Evolutionary conservation across 192 early-diverging fungal genomes (phyloP), one percentile per base, ranked within the genome.

Genomic region (Phlyctochytrium bullatum): DNA sequence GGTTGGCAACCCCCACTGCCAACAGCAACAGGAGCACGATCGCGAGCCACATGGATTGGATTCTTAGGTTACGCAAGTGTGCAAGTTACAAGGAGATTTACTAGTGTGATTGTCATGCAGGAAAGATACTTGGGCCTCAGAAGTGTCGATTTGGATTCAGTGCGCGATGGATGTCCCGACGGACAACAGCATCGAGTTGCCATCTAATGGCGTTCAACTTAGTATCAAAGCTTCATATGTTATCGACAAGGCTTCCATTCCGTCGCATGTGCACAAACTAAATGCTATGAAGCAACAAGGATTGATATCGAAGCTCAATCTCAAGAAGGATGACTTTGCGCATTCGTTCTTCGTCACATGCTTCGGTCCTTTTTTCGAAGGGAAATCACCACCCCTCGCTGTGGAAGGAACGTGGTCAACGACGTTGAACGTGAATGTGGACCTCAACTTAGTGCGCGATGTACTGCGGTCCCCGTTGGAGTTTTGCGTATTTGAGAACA

Each of bases 1-100:
- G 73, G 28, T 62, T 75, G 24, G 72, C 71, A 10, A 90, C 88
- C 36, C 87, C 52, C 6, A 83, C 59, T 31, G 86, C 76, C 33
- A 91, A 78, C 14, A 79, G 59, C 0, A 69, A 23, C 6, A 85
- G 74, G 14, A 85, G 31, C 60, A 68, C 3, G 36, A 66, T 47
- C 34, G 70, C 64, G 12, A 71, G 28, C 20, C 62, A 17, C 69
- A 71, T 71, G 20, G 27, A 2, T 58, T 50, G 2, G n/a, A 10
- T 53, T 23, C 24, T 24, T 34, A 34, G 32, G 33, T 61, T 33
- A 25, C 4, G 28, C 10, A 58, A 58, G 25, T 10, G 25, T 58
- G n/a, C 56, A 24, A 58, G 24, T 58, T 58, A 25, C 25, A 25
- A 58, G 33, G 33, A 61, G 60, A 61, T 47, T 47, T 47, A 47